These are phyloP conservation scores for Adansonia digitata DNA, from an alignment of 345 rosid species.

Conservation along the genomic window DNA sequence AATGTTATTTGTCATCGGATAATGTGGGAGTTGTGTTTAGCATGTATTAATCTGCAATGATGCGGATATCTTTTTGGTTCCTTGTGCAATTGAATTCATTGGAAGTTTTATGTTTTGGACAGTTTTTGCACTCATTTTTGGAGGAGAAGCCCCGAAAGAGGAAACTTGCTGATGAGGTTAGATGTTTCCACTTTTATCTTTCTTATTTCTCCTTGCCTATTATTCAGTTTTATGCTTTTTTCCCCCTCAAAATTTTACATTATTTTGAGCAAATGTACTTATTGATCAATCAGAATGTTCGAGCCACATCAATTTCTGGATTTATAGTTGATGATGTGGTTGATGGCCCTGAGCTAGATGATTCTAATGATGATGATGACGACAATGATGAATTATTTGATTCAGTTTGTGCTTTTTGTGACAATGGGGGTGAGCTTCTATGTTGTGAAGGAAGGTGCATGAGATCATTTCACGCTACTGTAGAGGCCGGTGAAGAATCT, in stretches of 20 bases:
- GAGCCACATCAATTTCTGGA: slow-evolving; percentile 24
- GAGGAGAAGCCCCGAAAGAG: slow-evolving; percentile 57
- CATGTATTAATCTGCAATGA: slow-evolving; percentile 3
- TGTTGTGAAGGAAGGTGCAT: slow-evolving; percentile 91
- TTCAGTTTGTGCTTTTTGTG: slow-evolving; percentile 80
- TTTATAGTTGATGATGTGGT: slow-evolving; percentile 58
- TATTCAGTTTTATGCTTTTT: neutral
- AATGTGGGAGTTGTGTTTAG: neutral
- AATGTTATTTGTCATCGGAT: neutral
- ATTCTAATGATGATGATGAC: slow-evolving; percentile 40
- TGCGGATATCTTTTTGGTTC: slow-evolving; percentile 12
- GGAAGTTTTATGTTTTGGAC: slow-evolving; percentile 23
- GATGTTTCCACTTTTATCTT: slow-evolving; percentile 10
- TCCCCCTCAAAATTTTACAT: neutral
- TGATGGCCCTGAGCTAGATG: slow-evolving; percentile 39
- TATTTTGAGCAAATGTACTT: slow-evolving; percentile 12
- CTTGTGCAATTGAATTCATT: neutral
- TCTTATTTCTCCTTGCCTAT: slow-evolving; percentile 1
- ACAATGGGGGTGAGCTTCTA: slow-evolving; percentile 71
- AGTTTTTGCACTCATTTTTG: slow-evolving; percentile 59
- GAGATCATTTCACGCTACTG: slow-evolving; percentile 85
- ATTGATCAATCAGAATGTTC: slow-evolving; percentile 38
- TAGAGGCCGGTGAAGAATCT: slow-evolving; percentile 56
- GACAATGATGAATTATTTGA: slow-evolving; percentile 42
- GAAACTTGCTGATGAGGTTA: slow-evolving; percentile 55